A percentile compares a stretch with the other conserved stretches of the same genome.
These are phyloP conservation scores for Erodium maritimum DNA, from an alignment of 345 rosid genomes.

Conservation along the genomic window DNA sequence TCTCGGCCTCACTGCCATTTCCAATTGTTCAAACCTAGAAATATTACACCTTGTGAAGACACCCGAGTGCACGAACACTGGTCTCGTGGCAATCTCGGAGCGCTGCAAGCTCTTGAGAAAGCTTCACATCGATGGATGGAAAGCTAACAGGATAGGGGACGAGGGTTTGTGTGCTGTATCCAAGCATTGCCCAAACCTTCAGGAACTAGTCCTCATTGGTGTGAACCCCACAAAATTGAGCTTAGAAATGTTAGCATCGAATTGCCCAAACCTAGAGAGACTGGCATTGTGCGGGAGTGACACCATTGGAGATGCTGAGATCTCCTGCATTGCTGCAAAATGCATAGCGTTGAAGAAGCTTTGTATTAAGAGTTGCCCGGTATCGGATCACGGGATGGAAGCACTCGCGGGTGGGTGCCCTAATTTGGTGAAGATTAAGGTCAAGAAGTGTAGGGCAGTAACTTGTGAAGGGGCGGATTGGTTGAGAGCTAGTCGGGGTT, in stretches of 20 bases:
- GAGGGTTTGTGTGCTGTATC: conserved; percentile 50
- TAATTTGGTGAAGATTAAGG: conserved; percentile 65
- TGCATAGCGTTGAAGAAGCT: conserved; percentile 63
- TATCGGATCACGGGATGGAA: conserved; percentile 57
- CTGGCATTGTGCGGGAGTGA: conserved; percentile 69
- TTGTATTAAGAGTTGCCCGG: conserved; percentile 59
- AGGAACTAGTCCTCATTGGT: conserved; percentile 63
- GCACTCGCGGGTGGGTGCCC: conserved; percentile 66
- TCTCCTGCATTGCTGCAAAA: conserved; percentile 54
- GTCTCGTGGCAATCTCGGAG: conserved; percentile 38
- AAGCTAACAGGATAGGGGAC: conserved; percentile 55
- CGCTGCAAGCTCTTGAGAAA: conserved; percentile 52
- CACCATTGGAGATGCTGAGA: conserved; percentile 55
- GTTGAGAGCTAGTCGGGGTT: conserved; percentile 36
- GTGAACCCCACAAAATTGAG: conserved; percentile 53
- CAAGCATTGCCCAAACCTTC: conserved; percentile 47
- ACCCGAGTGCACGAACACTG: conserved; percentile 50
- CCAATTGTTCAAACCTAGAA: conserved; percentile 49
- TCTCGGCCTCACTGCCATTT: conserved; percentile 37
- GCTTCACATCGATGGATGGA: conserved; percentile 78
- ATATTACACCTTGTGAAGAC: conserved; percentile 66
- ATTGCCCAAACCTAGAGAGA: conserved; percentile 55
- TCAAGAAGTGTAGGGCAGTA: conserved; percentile 72
- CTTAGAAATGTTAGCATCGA: conserved; percentile 43
- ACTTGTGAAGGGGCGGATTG: conserved; percentile 42